These are phyloP conservation scores for Maudiozyma humilis DNA, from an alignment of 1,139 yeast species.

Conservation along the genomic window DNA sequence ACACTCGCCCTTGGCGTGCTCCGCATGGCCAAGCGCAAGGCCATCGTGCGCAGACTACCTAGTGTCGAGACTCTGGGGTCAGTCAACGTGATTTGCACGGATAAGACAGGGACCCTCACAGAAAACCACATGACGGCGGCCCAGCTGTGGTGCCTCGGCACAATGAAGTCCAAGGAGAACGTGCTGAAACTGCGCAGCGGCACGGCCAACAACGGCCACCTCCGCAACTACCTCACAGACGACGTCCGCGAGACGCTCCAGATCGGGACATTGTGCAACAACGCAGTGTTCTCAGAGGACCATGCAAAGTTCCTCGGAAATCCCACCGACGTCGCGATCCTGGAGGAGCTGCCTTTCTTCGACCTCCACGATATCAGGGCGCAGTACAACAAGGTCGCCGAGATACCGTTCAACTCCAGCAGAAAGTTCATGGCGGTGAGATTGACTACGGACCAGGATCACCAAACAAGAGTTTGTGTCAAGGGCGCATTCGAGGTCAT, in stretches of 20 bases:
- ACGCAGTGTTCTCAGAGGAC: conserved; percentile 62
- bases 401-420: no score
- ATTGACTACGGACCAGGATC: conserved; percentile 46
- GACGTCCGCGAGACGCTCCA: conserved; percentile 51
- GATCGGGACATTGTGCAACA: conserved; percentile 75
- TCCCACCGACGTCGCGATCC: conserved; percentile 86
- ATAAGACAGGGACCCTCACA: conserved; percentile 91
- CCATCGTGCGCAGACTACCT: conserved; percentile 87
- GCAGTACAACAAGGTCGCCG: conserved; percentile 44
- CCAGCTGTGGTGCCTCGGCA: conserved; percentile 66
- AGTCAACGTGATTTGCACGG: conserved; percentile 90
- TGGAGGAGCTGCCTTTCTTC: conserved; percentile 65
- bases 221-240: conserved; percentile 41
- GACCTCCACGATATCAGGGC: conserved; percentile 63
- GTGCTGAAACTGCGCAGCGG: conserved; percentile 36
- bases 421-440: conserved; percentile 82
- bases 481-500: conserved; percentile 87
- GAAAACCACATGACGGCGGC: conserved; percentile 91
- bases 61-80: conserved; percentile 94
- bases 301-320: conserved; percentile 74
- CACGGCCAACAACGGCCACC: no score
- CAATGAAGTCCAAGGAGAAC: conserved; percentile 45
- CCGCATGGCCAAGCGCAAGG: conserved; percentile 88
- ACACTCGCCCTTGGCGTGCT: conserved; percentile 91
- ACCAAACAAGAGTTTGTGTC: no score